Evolutionary conservation across 1,139 yeast species (phyloP).

Genomic region (Nakaseomyces bracarensis): DNA sequence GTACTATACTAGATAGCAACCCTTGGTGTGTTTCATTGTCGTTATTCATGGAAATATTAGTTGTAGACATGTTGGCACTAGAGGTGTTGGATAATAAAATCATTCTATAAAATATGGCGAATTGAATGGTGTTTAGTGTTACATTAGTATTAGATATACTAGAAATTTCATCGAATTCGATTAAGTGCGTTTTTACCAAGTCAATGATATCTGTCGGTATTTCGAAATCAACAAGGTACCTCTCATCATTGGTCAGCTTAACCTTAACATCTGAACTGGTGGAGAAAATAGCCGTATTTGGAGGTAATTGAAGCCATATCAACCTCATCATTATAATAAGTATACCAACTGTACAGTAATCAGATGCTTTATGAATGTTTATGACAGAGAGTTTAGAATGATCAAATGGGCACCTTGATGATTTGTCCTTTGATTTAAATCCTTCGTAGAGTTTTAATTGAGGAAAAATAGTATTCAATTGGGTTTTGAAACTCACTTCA

Average conservation of each 20-base stretch:
- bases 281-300: slow-evolving; percentile 31
- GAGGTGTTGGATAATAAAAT: slow-evolving; percentile 42
- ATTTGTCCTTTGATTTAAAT: slow-evolving; percentile 3
- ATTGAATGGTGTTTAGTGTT: slow-evolving; percentile 40
- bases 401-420: slow-evolving; percentile 7
- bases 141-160: slow-evolving; percentile 31
- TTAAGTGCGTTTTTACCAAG: slow-evolving; percentile 25
- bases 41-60: slow-evolving; percentile 25
- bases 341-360: slow-evolving; percentile 36
- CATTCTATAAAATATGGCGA: slow-evolving; percentile 40
- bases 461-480: slow-evolving; percentile 23
- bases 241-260: slow-evolving; percentile 20
- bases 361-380: slow-evolving; percentile 25
- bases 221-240: slow-evolving; percentile 21
- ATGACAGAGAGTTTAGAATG: slow-evolving; percentile 10
- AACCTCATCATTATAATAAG: slow-evolving; percentile 40
- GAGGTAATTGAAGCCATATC: slow-evolving; percentile 43
- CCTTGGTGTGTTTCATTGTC: slow-evolving; percentile 43
- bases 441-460: slow-evolving; percentile 6
- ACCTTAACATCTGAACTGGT: slow-evolving; percentile 28
- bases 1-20: slow-evolving; percentile 39
- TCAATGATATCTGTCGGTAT: slow-evolving; percentile 25
- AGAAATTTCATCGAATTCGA: slow-evolving; percentile 30
- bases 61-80: slow-evolving; percentile 12
- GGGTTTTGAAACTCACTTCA: slow-evolving; percentile 33